Evolutionary conservation across 148 eudicot genomes (phyloP), one percentile per base, ranked within the genome.

Genomic region (Spergularia marina): DNA sequence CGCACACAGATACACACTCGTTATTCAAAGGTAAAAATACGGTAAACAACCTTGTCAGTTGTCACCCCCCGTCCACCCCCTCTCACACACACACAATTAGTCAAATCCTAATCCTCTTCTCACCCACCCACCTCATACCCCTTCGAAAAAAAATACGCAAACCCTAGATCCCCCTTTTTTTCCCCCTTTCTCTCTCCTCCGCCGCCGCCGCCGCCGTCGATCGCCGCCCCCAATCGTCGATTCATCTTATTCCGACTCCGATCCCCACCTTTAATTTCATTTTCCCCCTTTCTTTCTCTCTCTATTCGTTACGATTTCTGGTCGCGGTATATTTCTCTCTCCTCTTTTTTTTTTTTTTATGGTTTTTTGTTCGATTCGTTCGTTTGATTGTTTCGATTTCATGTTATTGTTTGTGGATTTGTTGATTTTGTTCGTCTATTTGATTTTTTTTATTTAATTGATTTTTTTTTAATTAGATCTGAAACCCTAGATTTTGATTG

Each of bases 101-200:
- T 70, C 80, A 70, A 70, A 34, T 53, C 58, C 56, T 49, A 21
- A 63, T 74, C 78, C 44, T 66, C 63, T 21, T 54, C 41, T 16
- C 54, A 40, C 39, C 17, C 56, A 69, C 40, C 73, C 68, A 6
- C 60, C 53, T 36, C 10, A 51, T 49, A n/a, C 41, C 56, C 1
- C 25, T 21, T 36, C 53, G 3, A 53, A 71, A 39, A 53, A 71
- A 20, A 57, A 58, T 39, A 16, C 21, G 15, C 68, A 80, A 79
- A 79, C 82, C 79, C 83, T 80, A 75, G 76, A 75, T 80, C 83
- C 79, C 79, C 83, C 25, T 53, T 71, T 77, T 23, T 12, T 2
- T 12, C n/a, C 7, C 54, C 30, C 53, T 52, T 51, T 71, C 56
- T 76, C 60, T 65, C 70, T 36, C 40, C 72, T 30, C 82, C 83